These are phyloP conservation scores for Hygrophorus pudorinus DNA, from an alignment of 768 basidiomycete species.

Conservation along the genomic window DNA sequence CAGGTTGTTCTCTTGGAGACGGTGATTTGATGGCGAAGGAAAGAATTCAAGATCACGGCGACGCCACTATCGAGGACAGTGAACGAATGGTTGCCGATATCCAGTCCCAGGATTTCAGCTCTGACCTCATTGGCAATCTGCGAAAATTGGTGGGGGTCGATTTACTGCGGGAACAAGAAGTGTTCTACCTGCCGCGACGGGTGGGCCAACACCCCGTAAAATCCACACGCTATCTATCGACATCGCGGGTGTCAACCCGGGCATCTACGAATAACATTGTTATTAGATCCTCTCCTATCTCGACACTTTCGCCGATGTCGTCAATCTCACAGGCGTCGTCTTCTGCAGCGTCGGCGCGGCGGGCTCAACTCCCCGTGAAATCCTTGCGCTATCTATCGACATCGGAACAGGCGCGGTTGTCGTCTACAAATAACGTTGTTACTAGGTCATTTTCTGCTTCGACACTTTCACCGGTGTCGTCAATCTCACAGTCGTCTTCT, in stretches of 20 bases:
- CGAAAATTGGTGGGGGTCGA: conserved; percentile 57
- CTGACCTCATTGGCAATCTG: conserved; percentile 45
- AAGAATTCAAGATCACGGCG: conserved; percentile 51
- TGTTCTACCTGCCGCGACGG: conserved; percentile 48
- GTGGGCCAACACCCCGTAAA: conserved; percentile 28
- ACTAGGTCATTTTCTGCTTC: neutral
- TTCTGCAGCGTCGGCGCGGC: neutral
- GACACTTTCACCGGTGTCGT: too few relatives aligned
- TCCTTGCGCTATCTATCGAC: too few relatives aligned
- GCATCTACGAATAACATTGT: neutral
- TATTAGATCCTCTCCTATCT: neutral
- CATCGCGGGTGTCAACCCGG: neutral
- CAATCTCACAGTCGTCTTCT: neutral
- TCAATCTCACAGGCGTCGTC: neutral
- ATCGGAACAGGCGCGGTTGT: too few relatives aligned
- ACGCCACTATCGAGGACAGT: conserved; percentile 42
- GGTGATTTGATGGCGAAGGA: conserved; percentile 47
- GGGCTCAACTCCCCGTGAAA: too few relatives aligned
- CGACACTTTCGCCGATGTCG: neutral
- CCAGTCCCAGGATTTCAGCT: conserved; percentile 39
- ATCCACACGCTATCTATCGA: conserved; percentile 9
- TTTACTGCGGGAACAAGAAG: conserved; percentile 52
- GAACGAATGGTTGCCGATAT: conserved; percentile 36
- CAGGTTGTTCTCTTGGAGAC: conserved; percentile 56
- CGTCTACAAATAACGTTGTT: too few relatives aligned